These are phyloP conservation scores for Rhododendron vialii DNA, from an alignment of 148 eudicot species.

Conservation along the genomic window DNA sequence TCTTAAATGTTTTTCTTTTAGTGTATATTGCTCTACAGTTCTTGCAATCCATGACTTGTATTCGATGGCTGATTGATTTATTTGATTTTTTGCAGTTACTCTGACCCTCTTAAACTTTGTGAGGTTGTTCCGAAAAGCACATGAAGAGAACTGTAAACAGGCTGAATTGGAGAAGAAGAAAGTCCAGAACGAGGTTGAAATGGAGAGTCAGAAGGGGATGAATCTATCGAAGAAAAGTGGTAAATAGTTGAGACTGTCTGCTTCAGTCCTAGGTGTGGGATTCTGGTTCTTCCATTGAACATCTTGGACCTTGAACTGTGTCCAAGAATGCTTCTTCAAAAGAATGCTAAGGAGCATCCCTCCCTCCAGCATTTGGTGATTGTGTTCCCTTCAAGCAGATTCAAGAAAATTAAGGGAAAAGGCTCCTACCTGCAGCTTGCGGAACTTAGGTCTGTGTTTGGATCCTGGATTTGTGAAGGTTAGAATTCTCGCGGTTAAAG, in stretches of 20 bases:
- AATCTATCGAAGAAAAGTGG: constrained; percentile 35
- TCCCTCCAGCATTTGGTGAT: constrained; percentile 3
- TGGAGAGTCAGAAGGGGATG: constrained; percentile 58
- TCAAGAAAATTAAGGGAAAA: constrained; percentile 1
- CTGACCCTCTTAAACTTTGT: constrained; percentile 77
- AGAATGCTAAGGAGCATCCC: constrained; percentile 19
- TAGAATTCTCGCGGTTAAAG: not conserved
- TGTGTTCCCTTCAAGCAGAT: not conserved
- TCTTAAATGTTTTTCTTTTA: not conserved
- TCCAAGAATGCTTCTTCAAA: not conserved
- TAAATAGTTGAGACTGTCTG: constrained; percentile 16
- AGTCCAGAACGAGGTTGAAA: constrained; percentile 79
- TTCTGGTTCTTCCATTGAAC: constrained; percentile 11
- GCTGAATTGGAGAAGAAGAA: constrained; percentile 83
- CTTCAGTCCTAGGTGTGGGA: constrained; percentile 3
- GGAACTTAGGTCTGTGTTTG: not conserved
- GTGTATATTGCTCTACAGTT: not conserved
- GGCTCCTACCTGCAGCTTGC: constrained; percentile 16
- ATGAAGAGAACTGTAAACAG: constrained; percentile 82
- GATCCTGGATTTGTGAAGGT: not conserved
- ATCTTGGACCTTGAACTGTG: constrained; percentile 13
- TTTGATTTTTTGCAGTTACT: constrained; percentile 49
- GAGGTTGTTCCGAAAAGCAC: constrained; percentile 75
- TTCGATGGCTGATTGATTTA: constrained; percentile 5
- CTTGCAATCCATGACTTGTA: not conserved